These are phyloP conservation scores for Eucalyptus camaldulensis DNA, from an alignment of 345 rosid genomes.

Conservation along the genomic window DNA sequence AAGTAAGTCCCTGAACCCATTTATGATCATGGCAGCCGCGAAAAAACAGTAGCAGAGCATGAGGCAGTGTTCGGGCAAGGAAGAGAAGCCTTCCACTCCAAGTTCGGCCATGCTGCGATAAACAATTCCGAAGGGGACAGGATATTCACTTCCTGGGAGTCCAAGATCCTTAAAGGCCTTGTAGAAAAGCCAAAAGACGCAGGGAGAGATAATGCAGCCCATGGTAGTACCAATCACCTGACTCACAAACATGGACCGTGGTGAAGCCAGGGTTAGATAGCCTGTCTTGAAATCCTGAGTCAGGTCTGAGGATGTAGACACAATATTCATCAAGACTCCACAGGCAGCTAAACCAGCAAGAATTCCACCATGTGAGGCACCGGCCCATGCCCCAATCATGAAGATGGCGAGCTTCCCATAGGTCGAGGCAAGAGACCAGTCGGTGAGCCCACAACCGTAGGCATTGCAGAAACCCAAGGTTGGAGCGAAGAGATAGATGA, in stretches of 20 bases:
- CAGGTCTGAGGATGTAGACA: constrained; percentile 7
- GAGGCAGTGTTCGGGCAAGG: constrained; percentile 4
- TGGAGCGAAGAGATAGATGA: constrained; percentile 1
- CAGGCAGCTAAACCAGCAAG: constrained; percentile 12
- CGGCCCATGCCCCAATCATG: constrained; percentile 11
- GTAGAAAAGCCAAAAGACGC: constrained; percentile 13
- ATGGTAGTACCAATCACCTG: constrained; percentile 11
- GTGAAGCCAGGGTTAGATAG: constrained; percentile 9
- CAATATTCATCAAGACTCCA: constrained; percentile 13
- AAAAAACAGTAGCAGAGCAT: constrained; percentile 25
- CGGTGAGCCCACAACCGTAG: constrained; percentile 15
- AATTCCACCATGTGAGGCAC: constrained; percentile 2
- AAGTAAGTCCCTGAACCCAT: constrained; percentile 1
- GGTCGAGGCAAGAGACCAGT: not conserved
- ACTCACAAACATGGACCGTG: constrained; percentile 15
- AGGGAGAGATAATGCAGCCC: constrained; percentile 8
- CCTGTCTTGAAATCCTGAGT: constrained; percentile 22
- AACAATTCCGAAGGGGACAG: not conserved
- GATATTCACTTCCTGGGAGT: not conserved
- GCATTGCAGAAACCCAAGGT: constrained; percentile 13
- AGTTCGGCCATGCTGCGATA: constrained; percentile 2
- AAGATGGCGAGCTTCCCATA: constrained; percentile 7
- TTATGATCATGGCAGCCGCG: constrained; percentile 3
- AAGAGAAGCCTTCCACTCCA: constrained; percentile 1
- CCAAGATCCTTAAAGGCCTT: constrained; percentile 8